Evolutionary conservation across 768 basidiomycete genomes (phyloP), one percentile per base, ranked within the genome.

Genomic region (Hebeloma cylindrosporum): DNA sequence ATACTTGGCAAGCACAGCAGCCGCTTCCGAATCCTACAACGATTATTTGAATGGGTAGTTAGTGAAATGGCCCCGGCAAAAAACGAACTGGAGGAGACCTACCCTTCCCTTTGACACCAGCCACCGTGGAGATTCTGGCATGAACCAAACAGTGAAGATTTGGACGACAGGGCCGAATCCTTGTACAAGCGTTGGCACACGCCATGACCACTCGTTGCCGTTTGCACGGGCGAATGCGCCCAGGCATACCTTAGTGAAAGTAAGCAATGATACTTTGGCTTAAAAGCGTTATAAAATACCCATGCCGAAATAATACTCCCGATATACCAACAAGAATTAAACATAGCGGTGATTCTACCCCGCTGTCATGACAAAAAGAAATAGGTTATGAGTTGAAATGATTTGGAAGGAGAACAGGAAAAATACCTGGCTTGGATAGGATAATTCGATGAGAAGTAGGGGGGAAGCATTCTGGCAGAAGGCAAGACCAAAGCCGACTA

Each of bases 321-420:
- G 25, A 83, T 54, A 63, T 88, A 88, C 87, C 87, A 88, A 37
- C 74, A 75, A 0, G 82, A 73, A 64, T 88, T 88, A 63, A 81
- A 87, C 45, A 81, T 58, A 6, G 81, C 73, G 11, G 79, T 82
- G n/a, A 82, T 66, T 61, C 80, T 78, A 4, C 76, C 81, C 45
- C 70, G 66, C 69, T 71, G 29, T 41, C 38, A 33, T 9, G 14
- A 16, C 8, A 18, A 20, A 38, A 40, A 22, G 34, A 40, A 25
- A 21, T 48, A 13, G 51, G 40, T 40, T 14, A 40, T 20, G 31
- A 44, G 40, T 29, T 27, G 30, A 29, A 8, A 20, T 3, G 27
- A 29, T 25, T 31, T 42, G 23, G 22, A 34, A 11, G 17, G 20
- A 11, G 8, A 37, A 13, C 30, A 16, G 22, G 21, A 16, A 31